A percentile compares a stretch with the other conserved stretches of the same genome.
Evolutionary conservation across 1,284 basidiomycete genomes (phyloP).

Genomic region (Ganoderma leucocontextum): DNA sequence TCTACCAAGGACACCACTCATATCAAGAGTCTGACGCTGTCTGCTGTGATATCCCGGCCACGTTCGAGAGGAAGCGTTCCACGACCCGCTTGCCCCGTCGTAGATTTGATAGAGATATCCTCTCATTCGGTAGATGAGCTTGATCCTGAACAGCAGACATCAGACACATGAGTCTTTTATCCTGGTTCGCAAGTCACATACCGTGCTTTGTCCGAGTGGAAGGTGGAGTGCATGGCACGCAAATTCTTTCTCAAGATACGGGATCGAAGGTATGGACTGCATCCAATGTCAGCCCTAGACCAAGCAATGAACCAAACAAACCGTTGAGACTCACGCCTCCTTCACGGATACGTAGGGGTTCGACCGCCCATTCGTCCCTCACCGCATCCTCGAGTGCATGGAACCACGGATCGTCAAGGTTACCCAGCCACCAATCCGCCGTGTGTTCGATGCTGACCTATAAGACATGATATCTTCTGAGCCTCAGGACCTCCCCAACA

Average conservation of each 20-base stretch:
- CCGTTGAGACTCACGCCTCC: slow-evolving; percentile 75
- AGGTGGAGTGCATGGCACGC: slow-evolving; percentile 85
- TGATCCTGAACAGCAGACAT: slow-evolving; percentile 61
- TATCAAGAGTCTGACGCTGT: not conserved
- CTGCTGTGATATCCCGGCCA: slow-evolving; percentile 37
- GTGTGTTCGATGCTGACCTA: slow-evolving; percentile 84
- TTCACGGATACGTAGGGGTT: slow-evolving; percentile 91
- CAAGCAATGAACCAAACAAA: slow-evolving; percentile 24
- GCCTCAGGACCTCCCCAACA: not conserved
- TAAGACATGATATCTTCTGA: not conserved
- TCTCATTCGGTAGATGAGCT: slow-evolving; percentile 88
- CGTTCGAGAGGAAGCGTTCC: slow-evolving; percentile 70
- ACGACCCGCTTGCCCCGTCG: slow-evolving; percentile 78
- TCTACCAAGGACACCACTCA: not conserved
- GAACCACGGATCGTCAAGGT: slow-evolving; percentile 85
- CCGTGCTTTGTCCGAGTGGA: slow-evolving; percentile 87
- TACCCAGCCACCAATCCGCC: slow-evolving; percentile 97
- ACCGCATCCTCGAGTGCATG: slow-evolving; percentile 84
- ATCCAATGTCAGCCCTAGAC: slow-evolving; percentile 10
- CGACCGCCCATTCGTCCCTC: slow-evolving; percentile 84
- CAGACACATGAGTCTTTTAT: not conserved
- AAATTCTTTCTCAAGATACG: slow-evolving; percentile 93
- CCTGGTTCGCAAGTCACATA: slow-evolving; percentile 46
- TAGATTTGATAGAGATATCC: slow-evolving; percentile 81
- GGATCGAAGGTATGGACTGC: slow-evolving; percentile 90